A percentile compares a stretch with the other conserved stretches of the same genome.
Conservation (phyloP, 805 yeast genomes). For the Wickerhamomyces tratensis region DNA sequence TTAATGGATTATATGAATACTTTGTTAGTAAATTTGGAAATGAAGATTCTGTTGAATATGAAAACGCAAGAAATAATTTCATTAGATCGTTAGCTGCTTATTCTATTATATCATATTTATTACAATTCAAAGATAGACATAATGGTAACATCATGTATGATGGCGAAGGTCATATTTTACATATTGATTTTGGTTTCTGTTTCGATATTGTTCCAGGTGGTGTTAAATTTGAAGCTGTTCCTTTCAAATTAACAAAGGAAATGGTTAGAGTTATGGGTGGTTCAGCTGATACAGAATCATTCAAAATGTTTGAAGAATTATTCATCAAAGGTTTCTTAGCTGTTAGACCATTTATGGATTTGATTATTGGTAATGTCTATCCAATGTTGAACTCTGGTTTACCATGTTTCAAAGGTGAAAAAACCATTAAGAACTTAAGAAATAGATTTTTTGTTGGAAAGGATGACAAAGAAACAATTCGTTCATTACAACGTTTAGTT, state of each 20-base stretch:
- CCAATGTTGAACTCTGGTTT: slow-evolving; percentile 95
- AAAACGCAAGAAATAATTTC: slow-evolving; percentile 84
- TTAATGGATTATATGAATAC: slow-evolving; percentile 90
- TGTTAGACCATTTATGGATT: slow-evolving; percentile 79
- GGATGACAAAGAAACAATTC: slow-evolving; percentile 78
- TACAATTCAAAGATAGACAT: slow-evolving; percentile 95
- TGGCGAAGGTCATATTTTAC: slow-evolving; percentile 87
- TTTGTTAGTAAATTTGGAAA: slow-evolving; percentile 89
- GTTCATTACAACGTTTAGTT: slow-evolving; percentile 65
- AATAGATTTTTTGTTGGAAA: slow-evolving; percentile 74
- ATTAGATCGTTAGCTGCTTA: slow-evolving; percentile 93
- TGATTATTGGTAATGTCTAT: slow-evolving; percentile 71
- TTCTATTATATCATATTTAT: slow-evolving; percentile 78
- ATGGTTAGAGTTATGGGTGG: slow-evolving; percentile 99
- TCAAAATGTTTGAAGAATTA: slow-evolving; percentile 87
- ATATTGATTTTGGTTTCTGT: slow-evolving; percentile 97
- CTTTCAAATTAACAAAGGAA: slow-evolving; percentile 91
- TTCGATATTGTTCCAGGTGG: slow-evolving; percentile 99
- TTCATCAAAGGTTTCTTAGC: slow-evolving; percentile 90
- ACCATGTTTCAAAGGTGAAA: slow-evolving; percentile 84
- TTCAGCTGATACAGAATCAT: slow-evolving; percentile 71
- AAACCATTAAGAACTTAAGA: slow-evolving; percentile 71
- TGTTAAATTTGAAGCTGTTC: slow-evolving; percentile 95
- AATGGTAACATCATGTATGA: slow-evolving; percentile 98
- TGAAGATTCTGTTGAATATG: slow-evolving; percentile 84